Conservation (phyloP, 164 flowering plant genomes). For the Warburgia ugandensis region DNA sequence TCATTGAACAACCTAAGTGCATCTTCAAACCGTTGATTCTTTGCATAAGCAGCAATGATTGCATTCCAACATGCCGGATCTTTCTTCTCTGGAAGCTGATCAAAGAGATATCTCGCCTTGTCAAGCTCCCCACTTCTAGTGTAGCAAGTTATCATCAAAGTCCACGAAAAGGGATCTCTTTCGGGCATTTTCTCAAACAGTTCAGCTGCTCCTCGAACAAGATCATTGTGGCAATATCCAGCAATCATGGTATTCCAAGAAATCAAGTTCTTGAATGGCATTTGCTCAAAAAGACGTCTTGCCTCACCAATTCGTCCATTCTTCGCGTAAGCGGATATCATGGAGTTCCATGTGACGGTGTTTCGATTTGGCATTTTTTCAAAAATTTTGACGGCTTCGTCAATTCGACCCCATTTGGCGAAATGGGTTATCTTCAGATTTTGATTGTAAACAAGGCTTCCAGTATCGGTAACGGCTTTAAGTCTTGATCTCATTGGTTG, state of each 20-base stretch:
- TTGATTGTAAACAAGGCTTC: constrained; percentile 12
- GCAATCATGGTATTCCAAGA: constrained; percentile 19
- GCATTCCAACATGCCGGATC: constrained; percentile 15
- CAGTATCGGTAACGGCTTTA: constrained; percentile 4
- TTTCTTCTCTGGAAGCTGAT: constrained; percentile 12
- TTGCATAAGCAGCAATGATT: constrained; percentile 13
- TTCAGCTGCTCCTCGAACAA: constrained; percentile 7
- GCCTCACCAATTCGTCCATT: constrained; percentile 12
- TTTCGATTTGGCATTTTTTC: constrained; percentile 7
- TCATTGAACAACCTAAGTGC: constrained; percentile 12
- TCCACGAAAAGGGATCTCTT: constrained; percentile 16
- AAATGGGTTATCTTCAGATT: constrained; percentile 29
- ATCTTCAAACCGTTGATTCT: constrained; percentile 4
- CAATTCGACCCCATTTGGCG: constrained; percentile 28
- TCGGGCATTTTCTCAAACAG: constrained; percentile 13
- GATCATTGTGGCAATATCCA: constrained; percentile 14
- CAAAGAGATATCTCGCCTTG: constrained; percentile 13
- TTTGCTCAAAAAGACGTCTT: constrained; percentile 9
- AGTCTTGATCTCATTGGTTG: constrained; percentile 4
- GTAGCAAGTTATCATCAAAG: constrained; percentile 17
- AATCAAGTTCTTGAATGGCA: constrained; percentile 12
- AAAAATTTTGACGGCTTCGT: constrained; percentile 26
- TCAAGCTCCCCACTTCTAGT: constrained; percentile 11
- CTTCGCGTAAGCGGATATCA: constrained; percentile 18
- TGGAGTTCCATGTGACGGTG: constrained; percentile 13